phyloP scores from a whole-genome alignment of 2,329 filamentous ascomycete species.

The Fusarium liriodendri region DNA sequence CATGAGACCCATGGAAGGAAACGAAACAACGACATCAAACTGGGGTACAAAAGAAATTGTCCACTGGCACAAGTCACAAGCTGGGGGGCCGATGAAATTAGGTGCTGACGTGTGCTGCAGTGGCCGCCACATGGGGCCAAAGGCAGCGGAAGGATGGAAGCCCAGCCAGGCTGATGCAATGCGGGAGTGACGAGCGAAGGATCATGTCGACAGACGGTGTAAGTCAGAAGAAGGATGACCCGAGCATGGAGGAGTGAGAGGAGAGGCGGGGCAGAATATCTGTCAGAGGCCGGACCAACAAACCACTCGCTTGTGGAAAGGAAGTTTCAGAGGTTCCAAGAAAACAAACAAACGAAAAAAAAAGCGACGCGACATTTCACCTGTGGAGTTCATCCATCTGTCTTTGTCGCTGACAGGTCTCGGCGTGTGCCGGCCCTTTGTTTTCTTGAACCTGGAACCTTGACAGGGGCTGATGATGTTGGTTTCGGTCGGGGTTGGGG shows the following conservation, averaged over 20 bases:
- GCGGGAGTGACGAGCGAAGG: constrained; percentile 1
- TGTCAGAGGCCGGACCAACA: neutral
- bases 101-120: constrained; percentile 38
- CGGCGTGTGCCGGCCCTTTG: neutral
- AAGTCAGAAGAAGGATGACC: constrained; percentile 1
- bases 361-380: neutral
- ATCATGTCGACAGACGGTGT: constrained; percentile 18
- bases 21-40: constrained; percentile 12
- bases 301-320: neutral
- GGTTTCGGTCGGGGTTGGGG: neutral
- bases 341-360: neutral
- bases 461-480: neutral
- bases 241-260: constrained; percentile 1
- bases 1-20: constrained; percentile 5
- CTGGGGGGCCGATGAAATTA: constrained; percentile 33
- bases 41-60: constrained; percentile 3
- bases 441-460: neutral
- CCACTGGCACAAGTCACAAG: neutral
- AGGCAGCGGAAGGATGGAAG: constrained; percentile 1
- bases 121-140: neutral
- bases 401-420: neutral
- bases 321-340: constrained; percentile 8
- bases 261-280: neutral
- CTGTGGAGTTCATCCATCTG: neutral
- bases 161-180: constrained; percentile 16